phyloP scores from a whole-genome alignment of 192 early-diverging fungal species.

The Chytriomyces confervae region DNA sequence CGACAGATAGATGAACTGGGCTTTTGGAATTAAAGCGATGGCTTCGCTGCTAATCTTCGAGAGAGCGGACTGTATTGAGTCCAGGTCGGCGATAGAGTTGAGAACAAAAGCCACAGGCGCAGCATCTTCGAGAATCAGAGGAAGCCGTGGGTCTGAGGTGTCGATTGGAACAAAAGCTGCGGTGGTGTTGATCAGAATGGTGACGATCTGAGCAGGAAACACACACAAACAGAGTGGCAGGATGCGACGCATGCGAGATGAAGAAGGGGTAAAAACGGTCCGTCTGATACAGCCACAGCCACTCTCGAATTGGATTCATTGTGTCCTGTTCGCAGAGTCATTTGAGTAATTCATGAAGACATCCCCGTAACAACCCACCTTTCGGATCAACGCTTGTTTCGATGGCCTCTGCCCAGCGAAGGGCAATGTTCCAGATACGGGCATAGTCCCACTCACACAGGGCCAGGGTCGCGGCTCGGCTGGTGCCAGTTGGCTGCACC shows the following conservation, averaged over 20 bases:
- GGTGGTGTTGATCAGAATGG: not conserved
- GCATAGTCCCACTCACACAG: not conserved
- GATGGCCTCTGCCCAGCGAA: not conserved
- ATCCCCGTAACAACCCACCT: not conserved
- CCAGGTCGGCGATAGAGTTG: not conserved
- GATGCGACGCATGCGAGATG: slow-evolving; percentile 20
- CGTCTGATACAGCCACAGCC: slow-evolving; percentile 19
- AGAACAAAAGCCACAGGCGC: slow-evolving; percentile 27
- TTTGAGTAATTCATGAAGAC: not conserved
- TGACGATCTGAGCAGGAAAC: not conserved
- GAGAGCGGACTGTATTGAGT: not conserved
- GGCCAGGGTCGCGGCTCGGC: not conserved
- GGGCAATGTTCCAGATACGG: not conserved
- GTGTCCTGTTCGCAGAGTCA: not conserved
- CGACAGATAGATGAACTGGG: not conserved
- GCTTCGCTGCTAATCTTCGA: not conserved
- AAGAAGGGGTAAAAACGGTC: slow-evolving; percentile 22
- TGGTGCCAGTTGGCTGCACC: not conserved
- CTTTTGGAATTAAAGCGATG: not conserved
- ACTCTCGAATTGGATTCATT: slow-evolving; percentile 2
- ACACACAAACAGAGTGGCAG: not conserved
- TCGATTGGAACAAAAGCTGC: slow-evolving; percentile 47
- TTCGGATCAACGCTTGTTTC: not conserved
- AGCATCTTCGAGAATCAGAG: slow-evolving; percentile 44
- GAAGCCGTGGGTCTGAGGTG: slow-evolving; percentile 42